Percentiles rank a stretch among this genome's conserved stretches.
These are phyloP conservation scores for Shiraia sp. DNA, from an alignment of 2,329 filamentous ascomycete genomes.

Conservation along the genomic window DNA sequence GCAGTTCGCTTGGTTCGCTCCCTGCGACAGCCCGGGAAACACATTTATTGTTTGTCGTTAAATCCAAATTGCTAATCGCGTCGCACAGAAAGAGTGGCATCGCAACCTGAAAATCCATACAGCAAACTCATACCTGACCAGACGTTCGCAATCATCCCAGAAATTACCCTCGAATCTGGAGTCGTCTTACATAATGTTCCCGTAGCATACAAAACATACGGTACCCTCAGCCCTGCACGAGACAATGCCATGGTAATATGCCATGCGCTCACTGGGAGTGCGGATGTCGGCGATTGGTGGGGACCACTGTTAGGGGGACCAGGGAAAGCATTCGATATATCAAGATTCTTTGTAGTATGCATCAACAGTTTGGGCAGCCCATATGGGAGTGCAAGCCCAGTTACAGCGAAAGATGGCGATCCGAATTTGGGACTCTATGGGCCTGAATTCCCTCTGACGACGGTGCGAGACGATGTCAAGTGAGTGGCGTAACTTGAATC, in stretches of 20 bases:
- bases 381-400: slow-evolving; percentile 84
- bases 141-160: slow-evolving; percentile 81
- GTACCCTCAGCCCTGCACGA: slow-evolving; percentile 57
- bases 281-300: slow-evolving; percentile 88
- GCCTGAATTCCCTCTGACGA: slow-evolving; percentile 94
- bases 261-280: slow-evolving; percentile 82
- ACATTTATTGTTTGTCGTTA: background rate
- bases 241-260: slow-evolving; percentile 73
- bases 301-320: slow-evolving; percentile 77
- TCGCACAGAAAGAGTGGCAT: slow-evolving; percentile 38
- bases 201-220: slow-evolving; percentile 67
- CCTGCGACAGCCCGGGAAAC: background rate
- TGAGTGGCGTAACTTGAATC: slow-evolving; percentile 50
- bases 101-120: slow-evolving; percentile 91
- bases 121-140: slow-evolving; percentile 85
- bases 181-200: slow-evolving; percentile 76
- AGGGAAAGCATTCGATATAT: slow-evolving; percentile 78
- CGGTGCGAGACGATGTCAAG: slow-evolving; percentile 94
- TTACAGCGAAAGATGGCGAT: slow-evolving; percentile 85
- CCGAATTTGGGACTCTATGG: slow-evolving; percentile 77
- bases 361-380: slow-evolving; percentile 85
- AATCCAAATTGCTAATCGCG: slow-evolving; percentile 22
- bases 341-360: slow-evolving; percentile 82
- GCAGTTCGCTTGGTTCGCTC: background rate
- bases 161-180: slow-evolving; percentile 91